Percentiles rank a stretch among this genome's conserved stretches.
Conservation (phyloP, 768 basidiomycete genomes). For the Cystofilobasidium bisporidii region DNA sequence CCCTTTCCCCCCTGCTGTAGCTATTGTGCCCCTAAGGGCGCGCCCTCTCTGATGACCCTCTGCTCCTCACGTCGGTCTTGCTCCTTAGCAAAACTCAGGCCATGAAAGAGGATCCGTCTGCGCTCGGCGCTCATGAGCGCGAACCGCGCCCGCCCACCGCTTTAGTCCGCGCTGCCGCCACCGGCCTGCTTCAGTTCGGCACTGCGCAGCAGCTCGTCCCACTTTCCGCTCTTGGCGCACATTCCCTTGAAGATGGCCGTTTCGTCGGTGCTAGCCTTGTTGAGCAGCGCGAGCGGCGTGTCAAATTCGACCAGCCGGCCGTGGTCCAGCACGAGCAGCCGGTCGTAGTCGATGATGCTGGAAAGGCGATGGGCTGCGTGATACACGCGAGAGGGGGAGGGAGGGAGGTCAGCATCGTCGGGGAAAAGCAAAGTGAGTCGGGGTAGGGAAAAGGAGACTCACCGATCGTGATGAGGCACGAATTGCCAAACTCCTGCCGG, state of each 20-base stretch:
- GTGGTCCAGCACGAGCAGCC: constrained; percentile 39
- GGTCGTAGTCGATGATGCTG: constrained; percentile 40
- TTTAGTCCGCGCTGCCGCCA: background rate
- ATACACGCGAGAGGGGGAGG: background rate
- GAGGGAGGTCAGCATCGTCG: background rate
- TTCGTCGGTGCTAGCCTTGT: constrained; percentile 33
- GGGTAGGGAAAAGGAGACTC: background rate
- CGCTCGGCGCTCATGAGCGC: too few relatives aligned
- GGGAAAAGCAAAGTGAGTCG: too few relatives aligned
- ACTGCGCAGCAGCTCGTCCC: constrained; percentile 35
- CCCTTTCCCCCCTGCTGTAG: too few relatives aligned
- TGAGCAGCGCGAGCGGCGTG: constrained; percentile 33
- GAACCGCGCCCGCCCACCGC: too few relatives aligned
- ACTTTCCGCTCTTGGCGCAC: constrained; percentile 38
- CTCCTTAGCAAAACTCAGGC: too few relatives aligned
- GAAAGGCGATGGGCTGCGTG: constrained; percentile 30
- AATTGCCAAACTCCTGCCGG: constrained; percentile 36
- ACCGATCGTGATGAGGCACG: constrained; percentile 38
- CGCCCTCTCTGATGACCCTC: too few relatives aligned
- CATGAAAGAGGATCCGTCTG: too few relatives aligned
- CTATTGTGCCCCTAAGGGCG: too few relatives aligned
- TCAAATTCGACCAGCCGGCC: constrained; percentile 40
- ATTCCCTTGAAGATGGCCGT: constrained; percentile 35
- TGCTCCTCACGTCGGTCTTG: too few relatives aligned
- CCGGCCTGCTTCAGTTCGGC: constrained; percentile 24